A percentile compares a stretch with the other conserved stretches of the same genome.
Conservation (phyloP, 768 basidiomycete species). For the Leccinum boreale region DNA sequence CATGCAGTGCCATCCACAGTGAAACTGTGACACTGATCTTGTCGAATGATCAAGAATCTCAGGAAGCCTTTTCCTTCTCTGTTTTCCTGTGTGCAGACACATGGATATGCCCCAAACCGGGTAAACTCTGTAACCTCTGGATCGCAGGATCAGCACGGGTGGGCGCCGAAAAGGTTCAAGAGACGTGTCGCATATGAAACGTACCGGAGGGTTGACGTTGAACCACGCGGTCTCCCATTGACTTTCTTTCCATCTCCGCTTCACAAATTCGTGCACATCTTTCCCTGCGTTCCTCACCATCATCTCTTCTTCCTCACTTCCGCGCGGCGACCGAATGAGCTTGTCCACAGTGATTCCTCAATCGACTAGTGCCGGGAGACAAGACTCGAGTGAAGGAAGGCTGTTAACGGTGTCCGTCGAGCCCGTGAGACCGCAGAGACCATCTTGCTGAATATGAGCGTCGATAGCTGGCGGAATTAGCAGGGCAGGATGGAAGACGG, state of each 20-base stretch:
- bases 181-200: too few species aligned
- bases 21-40: neutral
- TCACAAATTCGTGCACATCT: slow-evolving; percentile 64
- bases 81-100: slow-evolving; percentile 69
- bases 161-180: neutral
- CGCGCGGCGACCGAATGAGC: slow-evolving; percentile 51
- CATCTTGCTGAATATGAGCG: slow-evolving; percentile 65
- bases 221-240: too few species aligned
- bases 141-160: neutral
- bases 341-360: slow-evolving; percentile 69
- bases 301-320: slow-evolving; percentile 50
- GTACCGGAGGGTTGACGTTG: too few species aligned
- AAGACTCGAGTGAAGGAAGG: slow-evolving; percentile 55
- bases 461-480: slow-evolving; percentile 45
- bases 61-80: slow-evolving; percentile 17
- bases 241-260: slow-evolving; percentile 43
- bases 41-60: slow-evolving; percentile 8
- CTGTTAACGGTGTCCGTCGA: slow-evolving; percentile 49
- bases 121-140: slow-evolving; percentile 80
- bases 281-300: slow-evolving; percentile 48
- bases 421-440: slow-evolving; percentile 82
- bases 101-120: slow-evolving; percentile 77
- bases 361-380: slow-evolving; percentile 60
- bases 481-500: slow-evolving; percentile 62
- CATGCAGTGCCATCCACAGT: neutral